phyloP scores from a whole-genome alignment of 179 eudicot species.

The Silene coronaria region DNA sequence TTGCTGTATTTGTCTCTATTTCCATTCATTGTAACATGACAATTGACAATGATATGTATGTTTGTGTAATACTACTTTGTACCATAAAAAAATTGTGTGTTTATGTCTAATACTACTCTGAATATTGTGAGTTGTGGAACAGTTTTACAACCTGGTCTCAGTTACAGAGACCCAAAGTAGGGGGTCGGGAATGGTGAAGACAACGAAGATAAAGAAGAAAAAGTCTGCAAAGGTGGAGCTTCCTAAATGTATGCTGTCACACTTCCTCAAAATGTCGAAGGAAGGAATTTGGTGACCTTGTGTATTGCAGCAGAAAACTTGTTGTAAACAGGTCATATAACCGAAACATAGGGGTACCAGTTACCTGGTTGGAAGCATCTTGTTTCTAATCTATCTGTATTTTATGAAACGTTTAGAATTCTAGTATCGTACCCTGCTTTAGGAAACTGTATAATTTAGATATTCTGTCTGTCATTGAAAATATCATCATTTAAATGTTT shows the following conservation, averaged over 20 bases:
- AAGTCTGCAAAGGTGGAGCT: constrained; percentile 38
- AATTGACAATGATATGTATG: not conserved
- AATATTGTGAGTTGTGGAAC: constrained; percentile 23
- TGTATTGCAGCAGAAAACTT: not conserved
- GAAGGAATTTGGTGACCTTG: constrained; percentile 49
- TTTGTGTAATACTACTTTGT: not conserved
- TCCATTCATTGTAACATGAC: not conserved
- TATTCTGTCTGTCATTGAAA: not conserved
- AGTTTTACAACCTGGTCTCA: constrained; percentile 78
- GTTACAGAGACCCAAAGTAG: constrained; percentile 41
- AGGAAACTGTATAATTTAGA: not conserved
- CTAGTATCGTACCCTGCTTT: not conserved
- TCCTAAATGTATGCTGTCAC: constrained; percentile 67
- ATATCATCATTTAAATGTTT: not conserved
- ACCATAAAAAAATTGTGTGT: no score
- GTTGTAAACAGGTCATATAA: not conserved
- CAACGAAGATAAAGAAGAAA: constrained; percentile 68
- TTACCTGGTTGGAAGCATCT: not conserved
- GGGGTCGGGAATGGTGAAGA: constrained; percentile 48
- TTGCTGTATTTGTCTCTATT: no score
- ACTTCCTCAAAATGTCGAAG: constrained; percentile 74
- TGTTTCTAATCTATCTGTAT: not conserved
- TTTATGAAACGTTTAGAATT: not conserved
- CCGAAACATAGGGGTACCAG: not conserved
- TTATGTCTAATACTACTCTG: not conserved